Conservation (phyloP, 2,329 filamentous ascomycete genomes). For the Beauveria australis region DNA sequence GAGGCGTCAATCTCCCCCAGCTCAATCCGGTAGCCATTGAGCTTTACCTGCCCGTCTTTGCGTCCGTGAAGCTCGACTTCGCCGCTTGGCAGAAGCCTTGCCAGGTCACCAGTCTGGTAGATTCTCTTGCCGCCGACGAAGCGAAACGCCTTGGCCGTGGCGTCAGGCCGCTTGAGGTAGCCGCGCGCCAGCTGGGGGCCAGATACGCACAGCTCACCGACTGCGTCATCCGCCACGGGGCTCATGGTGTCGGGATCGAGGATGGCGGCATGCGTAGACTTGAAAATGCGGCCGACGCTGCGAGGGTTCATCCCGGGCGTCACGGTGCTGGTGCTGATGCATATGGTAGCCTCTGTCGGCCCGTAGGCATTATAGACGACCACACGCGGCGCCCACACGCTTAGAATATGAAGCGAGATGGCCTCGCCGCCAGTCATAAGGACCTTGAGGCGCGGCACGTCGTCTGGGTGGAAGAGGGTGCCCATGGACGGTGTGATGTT, state of each 20-base stretch:
- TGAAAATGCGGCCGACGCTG: not conserved
- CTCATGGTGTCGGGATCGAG: not conserved
- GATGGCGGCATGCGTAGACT: not conserved
- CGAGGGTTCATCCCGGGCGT: not conserved
- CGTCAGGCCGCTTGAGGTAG: not conserved
- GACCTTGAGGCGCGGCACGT: not conserved
- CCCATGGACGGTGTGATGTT: not conserved
- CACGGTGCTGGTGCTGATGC: not conserved
- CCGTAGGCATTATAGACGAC: not conserved
- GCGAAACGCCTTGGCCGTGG: not conserved
- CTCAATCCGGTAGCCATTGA: conserved; percentile 16
- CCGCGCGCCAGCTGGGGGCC: not conserved
- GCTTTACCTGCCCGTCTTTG: conserved; percentile 17
- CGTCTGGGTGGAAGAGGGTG: not conserved
- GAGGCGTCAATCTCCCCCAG: conserved; percentile 9
- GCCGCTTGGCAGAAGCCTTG: conserved; percentile 13
- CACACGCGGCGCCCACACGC: not conserved
- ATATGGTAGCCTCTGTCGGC: not conserved
- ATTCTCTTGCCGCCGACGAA: not conserved
- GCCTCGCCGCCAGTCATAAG: not conserved
- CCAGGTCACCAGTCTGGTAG: conserved; percentile 11
- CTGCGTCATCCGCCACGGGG: not conserved
- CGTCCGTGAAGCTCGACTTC: conserved; percentile 15
- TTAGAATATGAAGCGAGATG: not conserved
- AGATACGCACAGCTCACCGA: not conserved